Percentiles rank a stretch among this genome's conserved stretches.
These are phyloP conservation scores for Lithospermum erythrorhizon DNA, from an alignment of 257 asterid species.

Conservation along the genomic window DNA sequence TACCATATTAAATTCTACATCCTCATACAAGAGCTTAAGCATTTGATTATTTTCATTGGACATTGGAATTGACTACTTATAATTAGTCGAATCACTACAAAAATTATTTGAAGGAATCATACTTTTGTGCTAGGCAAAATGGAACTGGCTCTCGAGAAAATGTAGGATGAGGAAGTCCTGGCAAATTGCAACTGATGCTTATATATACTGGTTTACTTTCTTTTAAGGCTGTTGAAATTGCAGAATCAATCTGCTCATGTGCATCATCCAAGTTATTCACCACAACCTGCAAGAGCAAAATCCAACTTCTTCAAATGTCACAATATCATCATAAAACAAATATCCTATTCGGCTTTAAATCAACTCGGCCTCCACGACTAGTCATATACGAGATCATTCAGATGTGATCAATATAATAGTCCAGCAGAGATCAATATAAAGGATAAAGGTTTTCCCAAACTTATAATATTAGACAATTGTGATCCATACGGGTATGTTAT, in stretches of 20 bases:
- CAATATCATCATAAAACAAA: no score
- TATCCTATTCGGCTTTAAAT: no score
- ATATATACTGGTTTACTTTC: conserved; percentile 58
- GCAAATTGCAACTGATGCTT: conserved; percentile 51
- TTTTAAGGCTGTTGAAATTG: conserved; percentile 51
- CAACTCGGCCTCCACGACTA: no score
- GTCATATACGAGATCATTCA: no score
- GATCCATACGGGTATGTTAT: no score
- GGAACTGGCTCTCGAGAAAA: conserved; percentile 59
- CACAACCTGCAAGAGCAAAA: conserved; percentile 31
- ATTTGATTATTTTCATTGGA: no score
- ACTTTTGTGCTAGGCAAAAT: conserved; percentile 42
- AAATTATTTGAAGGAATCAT: conserved; percentile 1
- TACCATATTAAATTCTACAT: no score
- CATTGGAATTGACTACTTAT: not conserved
- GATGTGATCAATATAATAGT: no score
- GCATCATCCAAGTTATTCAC: conserved; percentile 53
- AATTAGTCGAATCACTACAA: not conserved
- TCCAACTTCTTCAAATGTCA: not conserved
- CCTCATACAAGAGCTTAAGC: not conserved
- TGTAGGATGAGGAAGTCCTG: conserved; percentile 54
- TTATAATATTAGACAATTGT: no score
- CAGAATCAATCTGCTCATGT: conserved; percentile 52
- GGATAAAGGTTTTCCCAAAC: no score
- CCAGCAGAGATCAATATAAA: no score